These are phyloP conservation scores for Nissolia schottii DNA, from an alignment of 306 rosid genomes.

Conservation along the genomic window DNA sequence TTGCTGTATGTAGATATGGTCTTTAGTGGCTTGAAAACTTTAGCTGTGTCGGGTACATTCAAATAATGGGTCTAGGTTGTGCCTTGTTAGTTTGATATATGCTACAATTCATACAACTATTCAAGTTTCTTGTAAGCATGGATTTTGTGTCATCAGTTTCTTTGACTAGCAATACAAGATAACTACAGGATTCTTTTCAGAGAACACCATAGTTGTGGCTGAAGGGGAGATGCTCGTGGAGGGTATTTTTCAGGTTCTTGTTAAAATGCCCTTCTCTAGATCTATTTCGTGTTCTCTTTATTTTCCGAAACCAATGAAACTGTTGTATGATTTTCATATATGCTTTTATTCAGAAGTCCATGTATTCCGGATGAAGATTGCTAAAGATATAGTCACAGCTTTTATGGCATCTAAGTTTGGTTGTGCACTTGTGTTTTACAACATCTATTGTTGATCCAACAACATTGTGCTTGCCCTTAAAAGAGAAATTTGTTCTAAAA, in stretches of 20 bases:
- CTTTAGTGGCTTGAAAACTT: background rate
- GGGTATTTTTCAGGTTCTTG: slow-evolving; percentile 78
- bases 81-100: slow-evolving; percentile 14
- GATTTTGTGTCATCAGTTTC: slow-evolving; percentile 33
- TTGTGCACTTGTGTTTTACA: background rate
- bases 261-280: slow-evolving; percentile 6
- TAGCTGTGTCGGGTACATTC: background rate
- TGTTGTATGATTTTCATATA: background rate
- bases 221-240: slow-evolving; percentile 90
- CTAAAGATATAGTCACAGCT: background rate
- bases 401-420: slow-evolving; percentile 3
- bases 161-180: slow-evolving; percentile 82
- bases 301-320: background rate
- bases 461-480: background rate
- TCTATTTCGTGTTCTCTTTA: background rate
- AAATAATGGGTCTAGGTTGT: background rate
- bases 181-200: slow-evolving; percentile 88
- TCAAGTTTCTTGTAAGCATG: slow-evolving; percentile 7
- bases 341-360: background rate
- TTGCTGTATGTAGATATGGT: background rate
- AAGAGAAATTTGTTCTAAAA: slow-evolving; percentile 4
- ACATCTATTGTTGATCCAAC: background rate
- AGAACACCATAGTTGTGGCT: slow-evolving; percentile 91
- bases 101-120: background rate
- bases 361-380: background rate